phyloP scores from a whole-genome alignment of 2,329 filamentous ascomycete species.

The Epichloe sibirici region DNA sequence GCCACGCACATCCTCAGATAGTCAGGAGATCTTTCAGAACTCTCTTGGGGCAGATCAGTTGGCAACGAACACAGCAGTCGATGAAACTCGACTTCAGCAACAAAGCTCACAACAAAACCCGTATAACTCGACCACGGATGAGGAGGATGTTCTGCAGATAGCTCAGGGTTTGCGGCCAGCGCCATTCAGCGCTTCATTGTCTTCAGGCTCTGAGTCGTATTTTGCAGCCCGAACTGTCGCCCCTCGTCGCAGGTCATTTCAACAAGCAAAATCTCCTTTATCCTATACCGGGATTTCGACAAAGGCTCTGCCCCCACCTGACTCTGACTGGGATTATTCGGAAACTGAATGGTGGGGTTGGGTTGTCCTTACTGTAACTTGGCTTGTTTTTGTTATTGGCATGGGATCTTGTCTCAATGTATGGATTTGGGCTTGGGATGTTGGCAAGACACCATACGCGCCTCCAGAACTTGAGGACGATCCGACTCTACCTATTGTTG shows the following conservation, averaged over 20 bases:
- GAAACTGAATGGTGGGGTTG: constrained; percentile 98
- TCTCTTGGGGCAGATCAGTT: constrained; percentile 9
- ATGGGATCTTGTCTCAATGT: constrained; percentile 93
- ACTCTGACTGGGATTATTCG: constrained; percentile 69
- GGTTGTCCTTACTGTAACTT: constrained; percentile 81
- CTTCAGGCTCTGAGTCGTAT: constrained; percentile 52
- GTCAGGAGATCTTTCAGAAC: constrained; percentile 26
- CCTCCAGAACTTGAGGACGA: constrained; percentile 94
- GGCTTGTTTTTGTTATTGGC: constrained; percentile 89
- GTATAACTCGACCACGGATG: constrained; percentile 59
- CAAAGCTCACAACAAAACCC: constrained; percentile 20
- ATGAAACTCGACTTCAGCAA: constrained; percentile 8
- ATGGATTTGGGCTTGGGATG: constrained; percentile 99
- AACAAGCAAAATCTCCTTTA: constrained; percentile 47
- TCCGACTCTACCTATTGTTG: constrained; percentile 84
- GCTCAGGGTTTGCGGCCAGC: constrained; percentile 32
- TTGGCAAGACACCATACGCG: constrained; percentile 88
- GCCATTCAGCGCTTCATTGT: constrained; percentile 30
- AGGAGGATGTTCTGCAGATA: constrained; percentile 65
- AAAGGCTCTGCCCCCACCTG: constrained; percentile 34
- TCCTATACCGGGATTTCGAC: constrained; percentile 41
- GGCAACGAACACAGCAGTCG: constrained; percentile 8
- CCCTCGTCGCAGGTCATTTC: constrained; percentile 34
- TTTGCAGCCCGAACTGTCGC: constrained; percentile 34
- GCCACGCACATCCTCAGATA: constrained; percentile 34